Evolutionary conservation across 441 rosid species (phyloP).

Genomic region (Erodium chrysanthum): DNA sequence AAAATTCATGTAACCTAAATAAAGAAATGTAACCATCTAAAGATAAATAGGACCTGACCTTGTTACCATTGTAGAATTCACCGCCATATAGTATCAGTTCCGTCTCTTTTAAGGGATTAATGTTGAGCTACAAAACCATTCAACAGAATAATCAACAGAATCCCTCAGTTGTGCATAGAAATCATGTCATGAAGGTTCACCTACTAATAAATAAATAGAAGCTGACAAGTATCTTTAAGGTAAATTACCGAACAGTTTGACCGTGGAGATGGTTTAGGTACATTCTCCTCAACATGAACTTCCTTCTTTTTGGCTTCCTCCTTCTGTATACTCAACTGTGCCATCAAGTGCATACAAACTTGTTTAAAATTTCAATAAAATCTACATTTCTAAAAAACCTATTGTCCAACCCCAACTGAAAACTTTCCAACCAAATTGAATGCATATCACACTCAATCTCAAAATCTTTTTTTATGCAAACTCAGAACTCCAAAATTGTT

Average conservation of each 20-base stretch:
- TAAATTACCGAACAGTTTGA: slow-evolving; percentile 70
- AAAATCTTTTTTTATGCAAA: neutral
- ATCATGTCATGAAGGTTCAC: neutral
- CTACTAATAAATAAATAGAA: neutral
- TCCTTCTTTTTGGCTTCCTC: slow-evolving; percentile 96
- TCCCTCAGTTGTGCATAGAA: too few relatives aligned
- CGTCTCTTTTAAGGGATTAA: slow-evolving; percentile 78
- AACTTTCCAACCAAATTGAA: neutral
- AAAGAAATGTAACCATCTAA: neutral
- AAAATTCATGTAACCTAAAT: neutral
- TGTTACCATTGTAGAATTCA: slow-evolving; percentile 85
- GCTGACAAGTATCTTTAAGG: neutral
- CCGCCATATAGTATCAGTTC: slow-evolving; percentile 84
- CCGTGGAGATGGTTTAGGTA: slow-evolving; percentile 75
- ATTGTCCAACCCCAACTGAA: neutral
- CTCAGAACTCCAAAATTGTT: neutral
- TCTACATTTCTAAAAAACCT: neutral
- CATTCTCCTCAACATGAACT: slow-evolving; percentile 78
- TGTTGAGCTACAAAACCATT: slow-evolving; percentile 40
- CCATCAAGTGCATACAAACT: neutral
- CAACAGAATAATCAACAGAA: neutral
- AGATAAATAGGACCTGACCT: slow-evolving; percentile 34
- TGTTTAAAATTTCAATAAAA: neutral
- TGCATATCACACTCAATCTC: neutral
- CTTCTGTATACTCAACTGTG: slow-evolving; percentile 65